phyloP scores from a whole-genome alignment of 306 rosid species.

The Vachellia collinsii region DNA sequence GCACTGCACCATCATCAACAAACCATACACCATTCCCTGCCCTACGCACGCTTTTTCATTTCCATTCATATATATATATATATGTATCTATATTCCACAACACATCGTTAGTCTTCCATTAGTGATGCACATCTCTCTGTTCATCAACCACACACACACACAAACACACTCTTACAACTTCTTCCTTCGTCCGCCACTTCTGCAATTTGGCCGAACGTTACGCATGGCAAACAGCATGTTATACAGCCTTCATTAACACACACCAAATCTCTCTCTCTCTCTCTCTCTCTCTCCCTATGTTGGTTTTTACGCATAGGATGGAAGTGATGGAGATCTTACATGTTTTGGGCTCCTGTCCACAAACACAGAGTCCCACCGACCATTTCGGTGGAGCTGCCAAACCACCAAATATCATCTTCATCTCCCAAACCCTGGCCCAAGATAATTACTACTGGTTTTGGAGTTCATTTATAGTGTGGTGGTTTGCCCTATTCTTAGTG shows the following conservation, averaged over 20 bases:
- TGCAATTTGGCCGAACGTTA: slow-evolving; percentile 56
- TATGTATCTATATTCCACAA: background rate
- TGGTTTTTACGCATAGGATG: background rate
- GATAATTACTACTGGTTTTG: too few relatives aligned
- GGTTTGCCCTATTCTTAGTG: too few relatives aligned
- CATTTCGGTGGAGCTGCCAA: slow-evolving; percentile 42
- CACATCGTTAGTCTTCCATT: background rate
- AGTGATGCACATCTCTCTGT: too few relatives aligned
- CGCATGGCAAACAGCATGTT: slow-evolving; percentile 50
- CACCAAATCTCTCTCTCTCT: too few relatives aligned
- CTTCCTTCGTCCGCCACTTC: slow-evolving; percentile 50
- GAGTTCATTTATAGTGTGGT: background rate
- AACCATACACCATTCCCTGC: slow-evolving; percentile 50
- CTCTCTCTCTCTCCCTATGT: too few relatives aligned
- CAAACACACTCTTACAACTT: slow-evolving; percentile 39
- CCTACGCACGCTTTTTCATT: slow-evolving; percentile 37
- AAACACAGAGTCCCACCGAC: slow-evolving; percentile 42
- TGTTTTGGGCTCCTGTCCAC: slow-evolving; percentile 39
- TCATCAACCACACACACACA: background rate
- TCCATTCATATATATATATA: too few relatives aligned
- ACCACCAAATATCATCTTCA: slow-evolving; percentile 30
- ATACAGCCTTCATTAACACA: slow-evolving; percentile 29
- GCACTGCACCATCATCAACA: slow-evolving; percentile 38
- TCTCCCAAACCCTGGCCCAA: background rate
- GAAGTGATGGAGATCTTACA: slow-evolving; percentile 30